Percentiles rank a stretch among this genome's conserved stretches.
Evolutionary conservation across 257 asterid species (phyloP).

Genomic region (Fraxinus pennsylvanica): DNA sequence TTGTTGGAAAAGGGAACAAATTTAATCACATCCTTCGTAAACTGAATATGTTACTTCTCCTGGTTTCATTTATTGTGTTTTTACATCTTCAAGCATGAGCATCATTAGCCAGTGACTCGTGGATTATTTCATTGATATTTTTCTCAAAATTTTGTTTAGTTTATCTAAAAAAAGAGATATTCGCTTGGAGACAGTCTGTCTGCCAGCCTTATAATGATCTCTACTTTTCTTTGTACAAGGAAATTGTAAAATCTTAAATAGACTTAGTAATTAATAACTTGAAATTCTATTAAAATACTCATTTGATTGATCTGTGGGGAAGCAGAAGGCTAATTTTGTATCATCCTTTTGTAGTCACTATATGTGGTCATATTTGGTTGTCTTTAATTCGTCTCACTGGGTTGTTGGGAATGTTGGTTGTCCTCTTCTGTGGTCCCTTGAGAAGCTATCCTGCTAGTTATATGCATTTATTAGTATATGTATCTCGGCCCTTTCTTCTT

Average conservation of each 20-base stretch:
- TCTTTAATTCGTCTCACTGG: constrained; percentile 17
- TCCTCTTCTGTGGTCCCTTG: constrained; percentile 13
- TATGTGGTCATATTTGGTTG: constrained; percentile 24
- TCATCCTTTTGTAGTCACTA: constrained; percentile 3
- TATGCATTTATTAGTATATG: background rate
- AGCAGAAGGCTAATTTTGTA: constrained; percentile 18
- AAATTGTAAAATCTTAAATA: background rate
- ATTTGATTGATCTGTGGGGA: background rate
- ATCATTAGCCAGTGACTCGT: background rate
- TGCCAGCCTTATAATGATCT: background rate
- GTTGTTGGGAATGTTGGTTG: constrained; percentile 22
- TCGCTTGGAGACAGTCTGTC: background rate
- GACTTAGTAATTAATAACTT: background rate
- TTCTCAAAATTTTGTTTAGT: background rate
- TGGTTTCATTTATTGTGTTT: background rate
- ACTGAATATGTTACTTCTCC: background rate
- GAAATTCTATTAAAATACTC: constrained; percentile 11
- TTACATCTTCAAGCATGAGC: background rate
- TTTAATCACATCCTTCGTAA: background rate
- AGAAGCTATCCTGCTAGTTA: background rate
- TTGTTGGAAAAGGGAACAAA: background rate
- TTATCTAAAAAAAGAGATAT: background rate
- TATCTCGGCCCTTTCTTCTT: background rate
- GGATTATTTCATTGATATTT: background rate
- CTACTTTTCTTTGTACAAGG: background rate